phyloP scores from a whole-genome alignment of 768 basidiomycete species.

The Termitomyces sp. region DNA sequence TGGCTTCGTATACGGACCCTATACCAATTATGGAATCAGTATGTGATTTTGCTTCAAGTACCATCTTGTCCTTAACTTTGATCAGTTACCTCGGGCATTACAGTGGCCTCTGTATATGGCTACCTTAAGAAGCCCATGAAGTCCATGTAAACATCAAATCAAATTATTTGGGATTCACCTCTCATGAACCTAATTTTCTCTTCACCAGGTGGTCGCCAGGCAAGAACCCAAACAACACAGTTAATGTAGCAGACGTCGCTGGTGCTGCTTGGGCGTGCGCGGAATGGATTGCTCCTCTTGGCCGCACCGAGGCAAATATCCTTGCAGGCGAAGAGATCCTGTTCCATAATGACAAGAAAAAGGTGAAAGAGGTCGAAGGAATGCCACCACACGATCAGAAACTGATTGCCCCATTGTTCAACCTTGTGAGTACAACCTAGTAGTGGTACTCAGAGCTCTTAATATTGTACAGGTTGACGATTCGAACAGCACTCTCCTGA shows the following conservation, averaged over 20 bases:
- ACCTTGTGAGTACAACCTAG: constrained; percentile 46
- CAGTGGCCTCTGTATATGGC: constrained; percentile 76
- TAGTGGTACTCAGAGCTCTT: background rate
- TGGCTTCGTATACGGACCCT: constrained; percentile 79
- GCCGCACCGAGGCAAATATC: constrained; percentile 57
- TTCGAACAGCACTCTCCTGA: constrained; percentile 61
- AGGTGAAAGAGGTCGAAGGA: constrained; percentile 57
- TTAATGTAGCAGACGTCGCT: constrained; percentile 78
- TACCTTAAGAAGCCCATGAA: constrained; percentile 83
- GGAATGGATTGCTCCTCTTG: constrained; percentile 62
- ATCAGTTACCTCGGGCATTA: constrained; percentile 63
- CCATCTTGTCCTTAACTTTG: constrained; percentile 8
- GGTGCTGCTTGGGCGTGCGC: constrained; percentile 73
- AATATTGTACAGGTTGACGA: constrained; percentile 58
- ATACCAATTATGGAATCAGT: constrained; percentile 67
- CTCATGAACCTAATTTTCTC: constrained; percentile 9
- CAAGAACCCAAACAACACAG: constrained; percentile 65
- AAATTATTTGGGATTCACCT: background rate
- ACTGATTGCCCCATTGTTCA: constrained; percentile 74
- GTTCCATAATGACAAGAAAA: constrained; percentile 70
- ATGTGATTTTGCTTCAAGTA: constrained; percentile 18
- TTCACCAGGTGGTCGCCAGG: constrained; percentile 69
- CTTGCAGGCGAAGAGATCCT: constrained; percentile 61
- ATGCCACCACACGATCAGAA: constrained; percentile 50
- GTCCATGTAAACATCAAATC: constrained; percentile 49